Percentiles rank a stretch among this genome's conserved stretches.
Evolutionary conservation across 2,329 filamentous ascomycete genomes (phyloP).

Genomic region (Xylariaceae sp.): DNA sequence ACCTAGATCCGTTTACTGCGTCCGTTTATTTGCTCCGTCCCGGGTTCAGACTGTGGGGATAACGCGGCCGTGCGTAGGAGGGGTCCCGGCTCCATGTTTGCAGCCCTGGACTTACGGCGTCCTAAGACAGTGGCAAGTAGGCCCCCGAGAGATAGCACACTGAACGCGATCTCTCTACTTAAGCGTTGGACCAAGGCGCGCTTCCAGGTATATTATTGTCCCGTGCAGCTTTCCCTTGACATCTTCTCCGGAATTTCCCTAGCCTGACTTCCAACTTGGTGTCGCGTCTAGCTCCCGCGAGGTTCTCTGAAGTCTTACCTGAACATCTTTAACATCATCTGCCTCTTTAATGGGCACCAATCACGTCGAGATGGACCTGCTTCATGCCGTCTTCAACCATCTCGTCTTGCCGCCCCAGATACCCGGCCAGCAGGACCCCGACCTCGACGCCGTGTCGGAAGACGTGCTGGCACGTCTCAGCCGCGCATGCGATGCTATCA

Average conservation of each 20-base stretch:
- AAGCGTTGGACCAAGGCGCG: too few relatives aligned
- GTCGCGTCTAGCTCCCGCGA: too few relatives aligned
- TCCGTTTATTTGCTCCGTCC: too few relatives aligned
- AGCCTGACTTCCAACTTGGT: too few relatives aligned
- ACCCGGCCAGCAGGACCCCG: conserved; percentile 33
- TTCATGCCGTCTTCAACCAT: conserved; percentile 35
- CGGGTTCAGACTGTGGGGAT: background rate
- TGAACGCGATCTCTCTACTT: background rate
- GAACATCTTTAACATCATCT: too few relatives aligned
- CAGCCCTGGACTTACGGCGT: background rate
- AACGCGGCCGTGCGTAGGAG: background rate
- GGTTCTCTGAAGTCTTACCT: too few relatives aligned
- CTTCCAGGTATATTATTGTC: too few relatives aligned
- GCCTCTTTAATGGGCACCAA: background rate
- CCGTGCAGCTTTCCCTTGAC: too few relatives aligned
- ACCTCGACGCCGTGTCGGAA: conserved; percentile 28
- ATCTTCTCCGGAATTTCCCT: too few relatives aligned
- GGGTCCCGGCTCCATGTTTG: background rate
- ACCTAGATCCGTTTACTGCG: background rate
- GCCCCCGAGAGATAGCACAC: background rate
- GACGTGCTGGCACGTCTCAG: conserved; percentile 28
- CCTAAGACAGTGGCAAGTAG: background rate
- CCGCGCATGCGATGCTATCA: conserved; percentile 12
- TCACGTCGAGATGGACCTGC: conserved; percentile 5
- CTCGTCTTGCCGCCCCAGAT: conserved; percentile 40